Conservation (phyloP, 345 rosid species). For the Eutrema heterophyllum region DNA sequence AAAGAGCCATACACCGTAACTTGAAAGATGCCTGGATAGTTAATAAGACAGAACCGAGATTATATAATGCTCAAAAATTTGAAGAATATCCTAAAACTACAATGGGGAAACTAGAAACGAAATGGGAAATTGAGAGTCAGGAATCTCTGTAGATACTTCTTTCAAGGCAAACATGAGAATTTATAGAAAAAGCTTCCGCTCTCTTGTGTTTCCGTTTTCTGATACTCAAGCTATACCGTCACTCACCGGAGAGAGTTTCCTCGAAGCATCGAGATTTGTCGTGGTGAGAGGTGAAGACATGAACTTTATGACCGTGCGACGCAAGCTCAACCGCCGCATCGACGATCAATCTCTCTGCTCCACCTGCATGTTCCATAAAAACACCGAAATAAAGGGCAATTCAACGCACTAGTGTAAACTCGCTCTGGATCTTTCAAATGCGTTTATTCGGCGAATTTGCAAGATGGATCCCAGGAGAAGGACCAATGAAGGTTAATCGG, state of each 20-base stretch:
- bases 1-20: constrained; percentile 79
- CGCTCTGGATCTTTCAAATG: not conserved
- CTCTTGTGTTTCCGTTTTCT: not conserved
- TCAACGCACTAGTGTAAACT: not conserved
- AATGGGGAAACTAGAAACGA: not conserved
- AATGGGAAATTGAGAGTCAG: not conserved
- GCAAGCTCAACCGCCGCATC: constrained; percentile 91
- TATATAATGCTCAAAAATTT: not conserved
- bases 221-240: not conserved
- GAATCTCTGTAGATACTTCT: not conserved
- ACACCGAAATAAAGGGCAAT: not conserved
- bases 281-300: constrained; percentile 84
- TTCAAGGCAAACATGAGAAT: not conserved
- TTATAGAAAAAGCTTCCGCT: not conserved
- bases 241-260: constrained; percentile 74
- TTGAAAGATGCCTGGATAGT: constrained; percentile 59
- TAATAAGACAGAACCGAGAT: not conserved
- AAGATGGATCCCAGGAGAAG: not conserved
- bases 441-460: not conserved
- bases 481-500: not conserved
- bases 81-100: not conserved
- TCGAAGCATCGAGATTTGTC: constrained; percentile 82
- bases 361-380: constrained; percentile 44
- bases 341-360: constrained; percentile 91
- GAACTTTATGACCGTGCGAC: constrained; percentile 76